Conservation (phyloP, 768 basidiomycete genomes). For the Boletus sp. region DNA sequence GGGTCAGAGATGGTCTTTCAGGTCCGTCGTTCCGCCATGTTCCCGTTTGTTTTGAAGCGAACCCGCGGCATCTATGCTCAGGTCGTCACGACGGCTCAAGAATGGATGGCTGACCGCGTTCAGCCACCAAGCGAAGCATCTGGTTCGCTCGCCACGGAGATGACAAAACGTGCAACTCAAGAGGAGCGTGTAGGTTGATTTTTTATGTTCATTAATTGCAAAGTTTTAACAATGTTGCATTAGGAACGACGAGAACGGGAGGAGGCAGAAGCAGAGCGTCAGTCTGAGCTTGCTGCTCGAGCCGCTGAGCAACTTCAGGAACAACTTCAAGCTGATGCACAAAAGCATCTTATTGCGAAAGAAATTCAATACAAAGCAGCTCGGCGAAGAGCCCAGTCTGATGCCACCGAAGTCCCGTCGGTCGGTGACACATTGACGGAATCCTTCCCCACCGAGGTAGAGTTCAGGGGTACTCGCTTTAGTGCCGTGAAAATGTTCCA, state of each 20-base stretch:
- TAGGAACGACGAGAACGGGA: slow-evolving; percentile 56
- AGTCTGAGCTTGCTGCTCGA: slow-evolving; percentile 49
- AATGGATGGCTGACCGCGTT: slow-evolving; percentile 64
- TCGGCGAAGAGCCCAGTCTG: slow-evolving; percentile 65
- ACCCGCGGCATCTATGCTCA: slow-evolving; percentile 24
- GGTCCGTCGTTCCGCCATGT: slow-evolving; percentile 37
- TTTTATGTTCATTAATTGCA: background rate
- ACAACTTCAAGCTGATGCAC: slow-evolving; percentile 64
- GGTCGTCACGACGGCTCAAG: slow-evolving; percentile 68
- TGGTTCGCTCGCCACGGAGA: slow-evolving; percentile 75
- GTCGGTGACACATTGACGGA: slow-evolving; percentile 54
- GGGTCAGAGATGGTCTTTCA: slow-evolving; percentile 81
- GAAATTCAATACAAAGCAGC: slow-evolving; percentile 49
- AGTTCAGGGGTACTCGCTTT: slow-evolving; percentile 59
- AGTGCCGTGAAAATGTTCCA: slow-evolving; percentile 69
- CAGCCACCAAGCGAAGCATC: slow-evolving; percentile 54
- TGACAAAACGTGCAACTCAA: slow-evolving; percentile 71
- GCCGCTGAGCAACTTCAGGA: slow-evolving; percentile 61
- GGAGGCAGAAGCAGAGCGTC: slow-evolving; percentile 52
- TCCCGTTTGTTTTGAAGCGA: background rate
- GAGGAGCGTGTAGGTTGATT: slow-evolving; percentile 55
- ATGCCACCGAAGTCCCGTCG: slow-evolving; percentile 63
- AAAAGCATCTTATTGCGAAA: slow-evolving; percentile 48
- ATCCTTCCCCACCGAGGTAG: slow-evolving; percentile 56
- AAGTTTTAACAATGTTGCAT: background rate